Base-by-base conservation (phyloP, 1,284 basidiomycete genomes). In the Blastosporella zonata region DNA sequence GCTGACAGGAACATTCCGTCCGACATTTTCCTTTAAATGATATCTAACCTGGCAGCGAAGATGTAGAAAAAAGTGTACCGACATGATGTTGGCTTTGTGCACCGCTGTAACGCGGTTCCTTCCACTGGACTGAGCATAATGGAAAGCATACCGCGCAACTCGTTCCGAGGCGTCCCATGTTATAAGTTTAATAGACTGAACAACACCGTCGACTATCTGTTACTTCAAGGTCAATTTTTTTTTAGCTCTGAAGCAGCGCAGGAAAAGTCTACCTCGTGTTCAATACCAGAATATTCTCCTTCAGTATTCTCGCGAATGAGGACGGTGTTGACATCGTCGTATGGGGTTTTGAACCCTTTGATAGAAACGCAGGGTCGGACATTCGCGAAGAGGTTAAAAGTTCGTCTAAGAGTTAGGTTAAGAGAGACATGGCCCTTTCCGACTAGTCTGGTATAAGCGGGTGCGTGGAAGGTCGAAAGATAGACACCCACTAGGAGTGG, bases 31-130 rank as follows among this genome's bases (percentile, higher is more conserved):
- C 88, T 91, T 4, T 44, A 18, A 20, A 36, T 34, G 12, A 2
- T 17, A 15, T 18, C 23, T 1, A 40, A 42, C 12, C 29, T 52
- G 22, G 47, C 38, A n/a, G 35, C 21, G 28, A 6, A 31, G 7
- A 27, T 15, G 33, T 28, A 9, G 18, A n/a, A 17, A 35, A 17
- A 36, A 27, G 33, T 39, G 29, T 12, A 65, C 83, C 55, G 56
- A 90, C 93, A 99, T 99, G 75, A 99, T 98, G 67, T 97, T 97
- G 34, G 97, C 97, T 77, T 99, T 99, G 80, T 99, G 97, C 34
- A 99, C 97, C 38, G 97, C 97, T 27, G 96, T 99, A 55, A 99
- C 97, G 61, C 92, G 87, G 69, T 87, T 87, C 57, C 97, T 79
- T 59, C 90, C 90, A 63, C 84, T 87, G 54, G 89, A 79, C 64